Evolutionary conservation across 169 alveolate species (phyloP).

Genomic region (Sarcocystis neurona): DNA sequence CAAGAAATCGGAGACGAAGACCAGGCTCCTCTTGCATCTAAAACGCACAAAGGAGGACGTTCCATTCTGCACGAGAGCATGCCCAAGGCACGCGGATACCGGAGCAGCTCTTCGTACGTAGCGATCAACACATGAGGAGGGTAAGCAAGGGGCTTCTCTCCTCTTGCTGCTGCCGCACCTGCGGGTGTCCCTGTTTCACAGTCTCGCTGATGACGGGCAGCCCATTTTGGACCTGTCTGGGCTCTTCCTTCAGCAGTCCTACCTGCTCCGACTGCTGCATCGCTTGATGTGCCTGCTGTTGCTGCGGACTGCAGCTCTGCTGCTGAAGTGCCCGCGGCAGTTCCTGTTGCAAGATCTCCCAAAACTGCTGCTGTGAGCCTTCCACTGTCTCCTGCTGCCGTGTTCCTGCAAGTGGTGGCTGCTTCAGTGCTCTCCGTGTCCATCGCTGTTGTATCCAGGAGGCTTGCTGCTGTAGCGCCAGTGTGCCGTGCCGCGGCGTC

Average conservation of each 20-base stretch:
- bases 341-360: no score
- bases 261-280: neutral
- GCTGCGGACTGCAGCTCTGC: no score
- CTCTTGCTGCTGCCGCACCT: neutral
- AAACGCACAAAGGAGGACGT: neutral
- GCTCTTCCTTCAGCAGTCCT: neutral
- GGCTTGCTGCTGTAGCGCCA: no score
- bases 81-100: no score
- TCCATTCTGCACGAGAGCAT: no score
- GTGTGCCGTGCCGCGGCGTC: no score
- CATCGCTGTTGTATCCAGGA: no score
- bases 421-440: no score
- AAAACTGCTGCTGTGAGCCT: no score
- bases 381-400: no score
- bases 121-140: neutral
- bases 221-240: neutral
- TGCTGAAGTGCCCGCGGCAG: no score
- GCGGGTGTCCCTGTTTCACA: neutral
- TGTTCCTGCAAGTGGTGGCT: no score
- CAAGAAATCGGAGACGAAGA: neutral
- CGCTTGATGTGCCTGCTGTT: neutral
- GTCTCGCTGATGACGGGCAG: neutral
- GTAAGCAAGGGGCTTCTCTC: neutral
- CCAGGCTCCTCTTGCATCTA: neutral
- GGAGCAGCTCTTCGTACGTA: conserved; percentile 4